phyloP scores from a whole-genome alignment of 1,284 basidiomycete species.

The Papiliotrema terrestris region DNA sequence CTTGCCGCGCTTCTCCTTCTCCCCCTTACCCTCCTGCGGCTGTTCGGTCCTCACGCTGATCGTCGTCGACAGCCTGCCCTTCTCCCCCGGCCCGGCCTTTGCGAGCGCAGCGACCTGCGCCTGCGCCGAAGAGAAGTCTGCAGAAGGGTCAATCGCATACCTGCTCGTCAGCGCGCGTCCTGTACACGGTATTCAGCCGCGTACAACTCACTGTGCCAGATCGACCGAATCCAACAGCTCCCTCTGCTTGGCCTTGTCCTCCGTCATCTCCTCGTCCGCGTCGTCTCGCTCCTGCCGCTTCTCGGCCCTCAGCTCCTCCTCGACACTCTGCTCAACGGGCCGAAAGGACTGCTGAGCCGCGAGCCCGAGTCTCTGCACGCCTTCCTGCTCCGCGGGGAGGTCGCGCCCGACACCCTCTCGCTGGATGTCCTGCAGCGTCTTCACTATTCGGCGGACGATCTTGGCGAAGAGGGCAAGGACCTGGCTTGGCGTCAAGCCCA shows the following conservation, averaged over 20 bases:
- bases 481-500: slow-evolving; percentile 81
- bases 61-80: slow-evolving; percentile 59
- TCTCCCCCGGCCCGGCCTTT: slow-evolving; percentile 38
- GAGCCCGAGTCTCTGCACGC: slow-evolving; percentile 10
- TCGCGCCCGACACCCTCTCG: slow-evolving; percentile 67
- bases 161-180: slow-evolving; percentile 46
- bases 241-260: slow-evolving; percentile 56
- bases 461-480: slow-evolving; percentile 88
- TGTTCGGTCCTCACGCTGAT: slow-evolving; percentile 69
- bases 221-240: slow-evolving; percentile 82
- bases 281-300: slow-evolving; percentile 46
- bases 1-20: slow-evolving; percentile 56
- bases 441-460: slow-evolving; percentile 78
- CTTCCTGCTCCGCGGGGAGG: slow-evolving; percentile 49
- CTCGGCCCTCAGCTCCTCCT: slow-evolving; percentile 63
- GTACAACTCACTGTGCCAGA: slow-evolving; percentile 67
- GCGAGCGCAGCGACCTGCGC: slow-evolving; percentile 61
- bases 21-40: slow-evolving; percentile 48
- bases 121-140: slow-evolving; percentile 72
- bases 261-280: slow-evolving; percentile 33
- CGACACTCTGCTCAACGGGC: slow-evolving; percentile 55
- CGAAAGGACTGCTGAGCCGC: slow-evolving; percentile 49
- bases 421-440: slow-evolving; percentile 74
- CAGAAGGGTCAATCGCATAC: slow-evolving; percentile 69
- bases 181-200: too few species aligned